Conservation (phyloP, 306 rosid species). For the Dryas drummondii region DNA sequence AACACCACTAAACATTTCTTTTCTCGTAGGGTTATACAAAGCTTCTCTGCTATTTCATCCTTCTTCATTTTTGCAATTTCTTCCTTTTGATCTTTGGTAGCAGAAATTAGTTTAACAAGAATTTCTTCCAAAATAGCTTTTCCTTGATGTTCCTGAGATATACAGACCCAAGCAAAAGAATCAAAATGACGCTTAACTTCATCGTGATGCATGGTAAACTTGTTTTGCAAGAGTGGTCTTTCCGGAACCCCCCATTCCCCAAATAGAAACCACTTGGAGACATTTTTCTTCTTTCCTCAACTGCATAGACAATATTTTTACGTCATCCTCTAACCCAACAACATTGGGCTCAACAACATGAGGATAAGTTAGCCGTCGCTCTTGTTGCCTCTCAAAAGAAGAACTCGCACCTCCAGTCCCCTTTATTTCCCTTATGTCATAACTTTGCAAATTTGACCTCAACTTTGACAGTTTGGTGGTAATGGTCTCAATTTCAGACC, state of each 20-base stretch:
- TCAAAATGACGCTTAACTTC: not conserved
- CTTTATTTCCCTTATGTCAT: slow-evolving; percentile 31
- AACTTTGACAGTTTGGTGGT: slow-evolving; percentile 33
- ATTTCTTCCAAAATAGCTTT: not conserved
- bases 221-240: slow-evolving; percentile 25
- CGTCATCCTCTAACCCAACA: not conserved
- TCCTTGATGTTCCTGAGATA: slow-evolving; percentile 5
- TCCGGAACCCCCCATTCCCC: slow-evolving; percentile 15
- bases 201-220: not conserved
- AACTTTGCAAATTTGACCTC: slow-evolving; percentile 34
- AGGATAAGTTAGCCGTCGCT: slow-evolving; percentile 27
- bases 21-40: not conserved
- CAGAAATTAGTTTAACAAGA: not conserved
- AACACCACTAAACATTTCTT: slow-evolving; percentile 12
- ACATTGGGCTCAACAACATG: not conserved
- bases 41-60: slow-evolving; percentile 6
- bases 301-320: not conserved
- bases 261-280: not conserved
- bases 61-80: not conserved
- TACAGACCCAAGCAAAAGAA: slow-evolving; percentile 11
- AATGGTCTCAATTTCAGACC: slow-evolving; percentile 29
- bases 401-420: slow-evolving; percentile 6
- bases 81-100: slow-evolving; percentile 21
- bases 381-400: not conserved
- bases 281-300: not conserved